Evolutionary conservation across 1,139 yeast species (phyloP).

Genomic region (Blastobotrys petasosporus): DNA sequence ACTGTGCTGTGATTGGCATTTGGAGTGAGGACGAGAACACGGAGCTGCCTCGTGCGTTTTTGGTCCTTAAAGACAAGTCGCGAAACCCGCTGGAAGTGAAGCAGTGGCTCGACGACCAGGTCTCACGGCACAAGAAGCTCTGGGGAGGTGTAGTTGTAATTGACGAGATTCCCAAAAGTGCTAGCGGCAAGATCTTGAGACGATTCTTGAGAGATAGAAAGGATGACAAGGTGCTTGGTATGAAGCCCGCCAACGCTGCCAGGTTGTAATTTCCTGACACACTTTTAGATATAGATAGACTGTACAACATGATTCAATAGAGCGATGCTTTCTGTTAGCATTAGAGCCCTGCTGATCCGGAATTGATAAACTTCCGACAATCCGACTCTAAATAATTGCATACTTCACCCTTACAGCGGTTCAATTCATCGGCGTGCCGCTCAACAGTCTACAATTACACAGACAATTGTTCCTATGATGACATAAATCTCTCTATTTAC

Average conservation of each 20-base stretch:
- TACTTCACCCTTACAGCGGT: too few species aligned
- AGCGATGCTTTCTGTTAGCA: too few species aligned
- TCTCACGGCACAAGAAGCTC: constrained; percentile 36
- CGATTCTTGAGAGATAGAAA: constrained; percentile 24
- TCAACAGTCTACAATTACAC: too few species aligned
- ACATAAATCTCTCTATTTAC: too few species aligned
- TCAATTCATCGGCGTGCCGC: too few species aligned
- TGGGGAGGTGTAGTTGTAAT: constrained; percentile 38
- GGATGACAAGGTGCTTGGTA: constrained; percentile 6
- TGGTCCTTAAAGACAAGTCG: constrained; percentile 23
- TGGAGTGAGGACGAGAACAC: constrained; percentile 30
- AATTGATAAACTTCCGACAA: too few species aligned
- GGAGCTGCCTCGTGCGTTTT: constrained; percentile 36
- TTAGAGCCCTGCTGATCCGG: too few species aligned
- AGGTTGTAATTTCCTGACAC: constrained; percentile 1
- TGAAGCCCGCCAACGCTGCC: neutral
- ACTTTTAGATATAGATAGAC: neutral
- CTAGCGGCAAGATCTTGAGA: constrained; percentile 38
- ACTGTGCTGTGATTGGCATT: constrained; percentile 35
- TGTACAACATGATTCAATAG: neutral
- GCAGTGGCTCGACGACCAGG: constrained; percentile 32
- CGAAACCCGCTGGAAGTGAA: constrained; percentile 22
- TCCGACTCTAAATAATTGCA: too few species aligned
- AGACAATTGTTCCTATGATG: too few species aligned
- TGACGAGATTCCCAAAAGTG: constrained; percentile 34